Conservation (phyloP, 2,329 filamentous ascomycete species). For the Reticulascus tulasneorum region DNA sequence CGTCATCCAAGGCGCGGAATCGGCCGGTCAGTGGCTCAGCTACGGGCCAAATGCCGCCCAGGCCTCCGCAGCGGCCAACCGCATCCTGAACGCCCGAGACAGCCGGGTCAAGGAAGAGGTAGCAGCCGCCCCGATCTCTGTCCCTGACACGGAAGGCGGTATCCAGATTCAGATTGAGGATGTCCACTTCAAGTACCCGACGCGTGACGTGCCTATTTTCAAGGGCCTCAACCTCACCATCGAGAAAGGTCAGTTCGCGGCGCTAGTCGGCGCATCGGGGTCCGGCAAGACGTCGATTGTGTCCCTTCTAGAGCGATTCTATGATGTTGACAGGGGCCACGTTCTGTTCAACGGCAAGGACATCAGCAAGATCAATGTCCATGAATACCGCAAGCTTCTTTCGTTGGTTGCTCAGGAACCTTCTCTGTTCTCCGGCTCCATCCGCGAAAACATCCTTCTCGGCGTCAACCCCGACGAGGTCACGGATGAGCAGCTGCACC, state of each 20-base stretch:
- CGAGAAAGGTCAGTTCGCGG: constrained; percentile 43
- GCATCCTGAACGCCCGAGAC: too few relatives aligned
- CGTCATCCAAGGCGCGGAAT: too few relatives aligned
- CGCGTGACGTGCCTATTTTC: too few relatives aligned
- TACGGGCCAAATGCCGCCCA: too few relatives aligned
- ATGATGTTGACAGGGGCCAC: constrained; percentile 18
- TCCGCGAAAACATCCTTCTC: constrained; percentile 53
- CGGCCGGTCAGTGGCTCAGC: too few relatives aligned
- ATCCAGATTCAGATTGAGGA: too few relatives aligned
- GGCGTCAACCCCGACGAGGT: constrained; percentile 26
- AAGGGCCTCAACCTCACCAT: constrained; percentile 28
- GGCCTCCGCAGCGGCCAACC: too few relatives aligned
- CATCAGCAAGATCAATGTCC: background rate
- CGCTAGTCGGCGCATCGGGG: constrained; percentile 50
- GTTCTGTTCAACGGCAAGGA: constrained; percentile 13
- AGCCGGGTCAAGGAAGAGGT: too few relatives aligned
- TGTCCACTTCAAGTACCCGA: too few relatives aligned
- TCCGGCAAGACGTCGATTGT: constrained; percentile 60
- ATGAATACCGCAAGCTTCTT: background rate
- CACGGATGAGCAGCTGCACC: constrained; percentile 28
- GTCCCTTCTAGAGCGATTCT: constrained; percentile 42
- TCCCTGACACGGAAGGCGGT: too few relatives aligned
- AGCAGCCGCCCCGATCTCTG: too few relatives aligned
- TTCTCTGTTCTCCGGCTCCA: constrained; percentile 33
- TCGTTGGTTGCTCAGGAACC: background rate